These are phyloP conservation scores for Podila minutissima DNA, from an alignment of 192 early-diverging fungal species.

Conservation along the genomic window DNA sequence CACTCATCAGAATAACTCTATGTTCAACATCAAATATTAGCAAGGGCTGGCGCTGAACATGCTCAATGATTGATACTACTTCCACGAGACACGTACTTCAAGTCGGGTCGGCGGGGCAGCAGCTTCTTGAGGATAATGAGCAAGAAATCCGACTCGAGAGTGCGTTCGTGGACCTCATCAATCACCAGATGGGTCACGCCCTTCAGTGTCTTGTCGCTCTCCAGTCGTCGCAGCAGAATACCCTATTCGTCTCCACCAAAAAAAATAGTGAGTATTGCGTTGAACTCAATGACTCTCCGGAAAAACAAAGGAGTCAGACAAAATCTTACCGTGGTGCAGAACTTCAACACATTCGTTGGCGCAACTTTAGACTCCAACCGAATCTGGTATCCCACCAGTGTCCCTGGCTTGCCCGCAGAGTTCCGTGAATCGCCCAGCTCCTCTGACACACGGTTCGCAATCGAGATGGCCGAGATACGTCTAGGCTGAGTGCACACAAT, in stretches of 20 bases:
- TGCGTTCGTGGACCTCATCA: slow-evolving; percentile 85
- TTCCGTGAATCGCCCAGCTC: slow-evolving; percentile 74
- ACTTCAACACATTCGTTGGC: slow-evolving; percentile 69
- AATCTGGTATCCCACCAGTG: slow-evolving; percentile 81
- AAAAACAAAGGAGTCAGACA: background rate
- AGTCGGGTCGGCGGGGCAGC: slow-evolving; percentile 53
- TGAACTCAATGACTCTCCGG: background rate
- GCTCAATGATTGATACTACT: background rate
- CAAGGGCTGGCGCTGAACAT: background rate
- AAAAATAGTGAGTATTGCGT: slow-evolving; percentile 16
- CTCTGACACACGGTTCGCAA: slow-evolving; percentile 77
- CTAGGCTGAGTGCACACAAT: slow-evolving; percentile 78
- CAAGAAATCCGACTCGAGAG: slow-evolving; percentile 81
- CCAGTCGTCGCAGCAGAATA: slow-evolving; percentile 73
- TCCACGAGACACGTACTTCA: slow-evolving; percentile 53
- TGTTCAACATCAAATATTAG: background rate
- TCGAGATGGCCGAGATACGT: slow-evolving; percentile 83
- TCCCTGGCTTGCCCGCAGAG: slow-evolving; percentile 57
- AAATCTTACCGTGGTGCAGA: slow-evolving; percentile 74
- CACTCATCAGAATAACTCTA: slow-evolving; percentile 76
- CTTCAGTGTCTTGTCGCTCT: slow-evolving; percentile 65
- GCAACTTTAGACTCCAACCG: slow-evolving; percentile 67
- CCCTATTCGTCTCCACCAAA: slow-evolving; percentile 53
- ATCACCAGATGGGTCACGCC: slow-evolving; percentile 77
- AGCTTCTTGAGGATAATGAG: slow-evolving; percentile 71